A percentile compares a stretch with the other conserved stretches of the same genome.
Evolutionary conservation across 805 yeast genomes (phyloP).

Genomic region (Pichia scutulata): DNA sequence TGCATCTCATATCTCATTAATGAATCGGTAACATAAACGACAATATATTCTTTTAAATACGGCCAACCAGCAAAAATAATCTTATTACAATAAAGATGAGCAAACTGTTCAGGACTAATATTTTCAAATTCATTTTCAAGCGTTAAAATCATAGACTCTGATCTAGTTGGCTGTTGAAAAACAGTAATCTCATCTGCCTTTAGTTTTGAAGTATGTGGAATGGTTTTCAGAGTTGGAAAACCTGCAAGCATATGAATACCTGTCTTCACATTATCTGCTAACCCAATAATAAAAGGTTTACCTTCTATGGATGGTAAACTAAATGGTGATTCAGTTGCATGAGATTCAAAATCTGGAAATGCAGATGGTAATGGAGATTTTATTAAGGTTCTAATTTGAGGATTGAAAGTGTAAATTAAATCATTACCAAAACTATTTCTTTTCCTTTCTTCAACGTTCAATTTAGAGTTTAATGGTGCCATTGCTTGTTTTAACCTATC

Average conservation of each 20-base stretch:
- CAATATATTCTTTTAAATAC: slow-evolving; percentile 72
- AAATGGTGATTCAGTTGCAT: slow-evolving; percentile 59
- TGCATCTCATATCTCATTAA: slow-evolving; percentile 38
- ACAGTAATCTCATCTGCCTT: slow-evolving; percentile 59
- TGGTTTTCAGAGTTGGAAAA: slow-evolving; percentile 74
- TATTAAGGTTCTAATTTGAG: slow-evolving; percentile 60
- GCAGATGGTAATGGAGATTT: slow-evolving; percentile 71
- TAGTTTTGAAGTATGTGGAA: slow-evolving; percentile 52
- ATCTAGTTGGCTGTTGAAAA: slow-evolving; percentile 78
- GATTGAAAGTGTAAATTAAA: slow-evolving; percentile 62
- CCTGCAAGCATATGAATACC: slow-evolving; percentile 80
- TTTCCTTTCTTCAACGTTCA: slow-evolving; percentile 60
- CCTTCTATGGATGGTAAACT: slow-evolving; percentile 42
- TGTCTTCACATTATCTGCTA: slow-evolving; percentile 54
- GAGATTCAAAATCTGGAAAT: slow-evolving; percentile 72
- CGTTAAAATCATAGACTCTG: slow-evolving; percentile 69
- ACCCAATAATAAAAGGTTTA: slow-evolving; percentile 40
- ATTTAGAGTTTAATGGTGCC: slow-evolving; percentile 50
- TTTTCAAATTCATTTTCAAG: slow-evolving; percentile 50
- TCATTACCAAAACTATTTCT: slow-evolving; percentile 75
- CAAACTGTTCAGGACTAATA: slow-evolving; percentile 53
- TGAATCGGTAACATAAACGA: slow-evolving; percentile 54
- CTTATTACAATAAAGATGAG: slow-evolving; percentile 52
- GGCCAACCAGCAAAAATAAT: slow-evolving; percentile 84
- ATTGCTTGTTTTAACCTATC: slow-evolving; percentile 64